These are phyloP conservation scores for Dictyostelium purpureum DNA, from an alignment of 78 protist species.

Conservation along the genomic window DNA sequence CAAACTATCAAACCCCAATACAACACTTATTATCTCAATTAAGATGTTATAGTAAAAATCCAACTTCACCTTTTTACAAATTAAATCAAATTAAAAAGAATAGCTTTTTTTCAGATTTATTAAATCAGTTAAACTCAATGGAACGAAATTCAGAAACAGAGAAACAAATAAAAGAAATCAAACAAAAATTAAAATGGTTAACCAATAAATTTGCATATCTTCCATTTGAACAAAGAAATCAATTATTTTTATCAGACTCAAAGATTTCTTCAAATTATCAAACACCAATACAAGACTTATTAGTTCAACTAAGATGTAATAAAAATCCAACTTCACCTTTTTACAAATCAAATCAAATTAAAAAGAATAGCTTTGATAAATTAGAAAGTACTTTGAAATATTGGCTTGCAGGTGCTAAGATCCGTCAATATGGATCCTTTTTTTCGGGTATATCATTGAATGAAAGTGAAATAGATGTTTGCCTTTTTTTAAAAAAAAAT, in stretches of 20 bases:
- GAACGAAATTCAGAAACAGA: not conserved
- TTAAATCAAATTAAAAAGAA: not conserved
- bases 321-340: too few species aligned
- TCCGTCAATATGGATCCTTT: conserved; percentile 7
- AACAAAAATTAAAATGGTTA: too few species aligned
- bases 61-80: too few species aligned
- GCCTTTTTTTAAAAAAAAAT: not conserved
- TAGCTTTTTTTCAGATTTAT: not conserved
- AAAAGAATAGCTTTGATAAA: not conserved
- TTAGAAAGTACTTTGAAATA: not conserved
- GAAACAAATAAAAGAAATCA: not conserved
- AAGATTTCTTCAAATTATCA: too few species aligned
- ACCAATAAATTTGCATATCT: too few species aligned
- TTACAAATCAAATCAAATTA: not conserved
- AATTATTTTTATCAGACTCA: too few species aligned
- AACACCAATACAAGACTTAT: too few species aligned
- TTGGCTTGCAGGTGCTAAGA: not conserved
- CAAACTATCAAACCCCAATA: too few species aligned
- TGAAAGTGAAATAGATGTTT: conserved; percentile 12
- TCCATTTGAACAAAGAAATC: too few species aligned
- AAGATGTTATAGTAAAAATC: too few species aligned
- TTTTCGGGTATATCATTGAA: not conserved
- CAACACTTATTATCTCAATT: too few species aligned
- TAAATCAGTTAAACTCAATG: not conserved
- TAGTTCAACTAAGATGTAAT: too few species aligned